Conservation (phyloP, 306 rosid genomes). For the Fagus sylvatica region DNA sequence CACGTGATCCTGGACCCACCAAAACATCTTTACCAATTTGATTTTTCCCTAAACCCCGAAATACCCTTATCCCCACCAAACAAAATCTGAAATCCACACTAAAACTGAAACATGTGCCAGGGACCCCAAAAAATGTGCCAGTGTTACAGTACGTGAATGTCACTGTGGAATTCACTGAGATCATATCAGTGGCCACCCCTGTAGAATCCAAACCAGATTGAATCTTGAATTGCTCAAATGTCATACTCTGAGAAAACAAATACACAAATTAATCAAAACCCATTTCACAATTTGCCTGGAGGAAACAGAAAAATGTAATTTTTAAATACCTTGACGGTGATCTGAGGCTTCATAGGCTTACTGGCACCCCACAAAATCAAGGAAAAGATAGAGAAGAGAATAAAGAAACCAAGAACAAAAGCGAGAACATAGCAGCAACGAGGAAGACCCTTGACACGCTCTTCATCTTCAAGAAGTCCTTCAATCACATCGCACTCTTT, state of each 20-base stretch:
- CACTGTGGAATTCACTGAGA: constrained; percentile 71
- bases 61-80: too few species aligned
- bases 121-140: constrained; percentile 93
- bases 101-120: too few species aligned
- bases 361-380: constrained; percentile 90
- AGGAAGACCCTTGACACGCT: constrained; percentile 40
- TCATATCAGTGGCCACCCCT: constrained; percentile 92
- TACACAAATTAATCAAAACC: constrained; percentile 5
- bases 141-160: constrained; percentile 78
- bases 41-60: too few species aligned
- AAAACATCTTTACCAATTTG: too few species aligned
- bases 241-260: constrained; percentile 56
- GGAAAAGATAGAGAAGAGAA: constrained; percentile 76
- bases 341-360: constrained; percentile 83
- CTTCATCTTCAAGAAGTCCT: constrained; percentile 72
- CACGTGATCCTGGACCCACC: too few species aligned
- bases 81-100: too few species aligned
- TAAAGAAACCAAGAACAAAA: constrained; percentile 68
- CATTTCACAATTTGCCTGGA: constrained; percentile 8
- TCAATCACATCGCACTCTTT: constrained; percentile 80
- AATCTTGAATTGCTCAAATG: constrained; percentile 62
- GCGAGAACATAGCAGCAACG: constrained; percentile 80
- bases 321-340: constrained; percentile 57
- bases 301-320: neutral
- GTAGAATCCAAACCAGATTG: constrained; percentile 91